A percentile compares a stretch with the other conserved stretches of the same genome.
Conservation (phyloP, 495 filamentous ascomycete genomes). For the Penicillium soppii region DNA sequence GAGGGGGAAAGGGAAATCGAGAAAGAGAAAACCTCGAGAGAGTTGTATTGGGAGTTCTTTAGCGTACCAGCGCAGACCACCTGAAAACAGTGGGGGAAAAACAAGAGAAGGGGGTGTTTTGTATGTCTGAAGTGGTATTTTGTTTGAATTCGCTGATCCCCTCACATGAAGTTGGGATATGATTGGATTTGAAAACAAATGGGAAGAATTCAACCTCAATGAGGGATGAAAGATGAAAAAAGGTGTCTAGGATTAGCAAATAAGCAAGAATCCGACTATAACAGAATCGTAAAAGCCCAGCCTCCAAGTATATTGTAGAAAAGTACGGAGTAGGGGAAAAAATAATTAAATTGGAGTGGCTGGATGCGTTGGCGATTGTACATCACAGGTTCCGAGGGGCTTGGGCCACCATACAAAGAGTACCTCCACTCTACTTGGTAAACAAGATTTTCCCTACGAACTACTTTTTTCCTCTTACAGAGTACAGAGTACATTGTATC, state of each 20-base stretch:
- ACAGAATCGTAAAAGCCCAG: slow-evolving; percentile 6
- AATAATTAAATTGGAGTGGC: slow-evolving; percentile 11
- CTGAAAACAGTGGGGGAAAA: slow-evolving; percentile 13
- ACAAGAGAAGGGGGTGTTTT: slow-evolving; percentile 12
- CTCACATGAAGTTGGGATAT: slow-evolving; percentile 20
- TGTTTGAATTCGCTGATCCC: slow-evolving; percentile 24
- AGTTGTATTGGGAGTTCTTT: slow-evolving; percentile 7
- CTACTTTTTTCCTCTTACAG: no score
- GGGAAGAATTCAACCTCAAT: slow-evolving; percentile 2
- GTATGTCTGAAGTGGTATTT: slow-evolving; percentile 11
- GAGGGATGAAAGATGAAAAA: slow-evolving; percentile 14
- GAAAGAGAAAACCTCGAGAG: not conserved
- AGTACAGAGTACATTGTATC: no score
- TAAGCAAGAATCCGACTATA: slow-evolving; percentile 3
- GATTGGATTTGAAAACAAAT: slow-evolving; percentile 10
- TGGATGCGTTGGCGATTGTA: slow-evolving; percentile 9
- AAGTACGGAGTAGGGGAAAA: no score
- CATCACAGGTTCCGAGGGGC: slow-evolving; percentile 2
- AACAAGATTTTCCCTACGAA: no score
- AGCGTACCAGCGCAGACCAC: slow-evolving; percentile 33
- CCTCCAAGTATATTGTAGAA: no score
- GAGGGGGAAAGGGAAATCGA: slow-evolving; percentile 16
- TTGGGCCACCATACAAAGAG: slow-evolving; percentile 3
- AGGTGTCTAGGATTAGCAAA: slow-evolving; percentile 6
- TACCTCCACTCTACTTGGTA: slow-evolving; percentile 1